Base-by-base conservation (phyloP, 2,329 filamentous ascomycete genomes). In the Phyllosticta citribraziliensis region DNA sequence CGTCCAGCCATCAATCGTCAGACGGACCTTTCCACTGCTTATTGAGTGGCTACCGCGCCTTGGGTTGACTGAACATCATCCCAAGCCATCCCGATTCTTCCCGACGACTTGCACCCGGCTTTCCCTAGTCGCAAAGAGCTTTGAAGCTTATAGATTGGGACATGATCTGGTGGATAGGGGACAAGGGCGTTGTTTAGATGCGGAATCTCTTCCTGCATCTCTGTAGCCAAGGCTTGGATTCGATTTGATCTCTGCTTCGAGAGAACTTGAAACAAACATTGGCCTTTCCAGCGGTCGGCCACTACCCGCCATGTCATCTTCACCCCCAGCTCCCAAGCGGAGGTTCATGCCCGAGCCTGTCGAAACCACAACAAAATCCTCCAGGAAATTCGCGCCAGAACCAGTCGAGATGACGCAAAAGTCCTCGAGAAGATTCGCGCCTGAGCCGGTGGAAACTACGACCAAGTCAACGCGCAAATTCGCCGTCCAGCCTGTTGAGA, bases 391-490 rank as follows among this genome's bases (percentile, higher is more conserved):
- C 74, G 79, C 79, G 55, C 85, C 86, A 33, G 80, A 87, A 60
- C 86, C 87, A 20, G 83, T 91, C n/a, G n/a, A n/a, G n/a, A n/a
- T n/a, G n/a, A n/a, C n/a, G n/a, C n/a, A n/a, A 33, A 67, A 61
- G 40, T 65, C 64, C 1, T 65, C 67, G 35, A 60, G 66, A 52
- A 63, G 56, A 52, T 88, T 88, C 74, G 79, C 79, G 55, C 85
- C 86, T 35, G 80, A 87, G 60, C 86, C 87, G 22, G 83, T 91
- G 66, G 88, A 91, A 72, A 89, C 86, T 11, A 86, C 82, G 2
- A 84, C 83, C 66, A 83, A 84, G 65, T 82, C 83, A 22, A 22
- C 47, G 54, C 68, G 71, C 52, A 67, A 58, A 56, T 72, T 73
- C 60, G 65, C 66, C 10, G 68, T 72, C 12, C 67, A 74, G 62